Percentiles rank a stretch among this genome's conserved stretches.
Evolutionary conservation across 768 basidiomycete genomes (phyloP).

Genomic region (Hericium rajendrae): DNA sequence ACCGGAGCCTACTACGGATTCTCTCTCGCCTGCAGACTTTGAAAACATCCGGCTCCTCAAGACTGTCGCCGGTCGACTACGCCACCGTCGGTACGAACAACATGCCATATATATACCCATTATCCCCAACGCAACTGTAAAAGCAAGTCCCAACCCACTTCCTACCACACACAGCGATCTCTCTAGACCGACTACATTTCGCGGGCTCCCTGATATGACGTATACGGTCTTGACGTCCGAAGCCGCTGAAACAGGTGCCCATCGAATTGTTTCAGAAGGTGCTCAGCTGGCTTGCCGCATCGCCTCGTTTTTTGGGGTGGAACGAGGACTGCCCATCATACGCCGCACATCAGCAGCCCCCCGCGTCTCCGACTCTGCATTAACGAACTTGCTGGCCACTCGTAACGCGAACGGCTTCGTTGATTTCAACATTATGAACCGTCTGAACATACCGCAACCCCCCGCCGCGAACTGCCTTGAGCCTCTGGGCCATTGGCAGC

Average conservation of each 20-base stretch:
- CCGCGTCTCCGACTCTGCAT: slow-evolving; percentile 21
- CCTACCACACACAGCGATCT: slow-evolving; percentile 2
- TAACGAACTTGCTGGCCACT: slow-evolving; percentile 37
- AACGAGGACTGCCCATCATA: slow-evolving; percentile 50
- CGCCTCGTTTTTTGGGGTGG: slow-evolving; percentile 61
- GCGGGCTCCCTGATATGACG: slow-evolving; percentile 41
- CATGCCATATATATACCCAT: not conserved
- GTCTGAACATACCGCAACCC: slow-evolving; percentile 25
- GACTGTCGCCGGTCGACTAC: slow-evolving; percentile 11
- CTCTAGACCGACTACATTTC: slow-evolving; percentile 17
- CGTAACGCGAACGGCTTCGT: slow-evolving; percentile 41
- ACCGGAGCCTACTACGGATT: not conserved
- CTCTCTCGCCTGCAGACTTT: slow-evolving; percentile 4
- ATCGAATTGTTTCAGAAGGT: slow-evolving; percentile 58
- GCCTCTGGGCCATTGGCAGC: slow-evolving; percentile 52
- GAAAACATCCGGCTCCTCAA: slow-evolving; percentile 25
- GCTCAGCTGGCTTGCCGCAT: slow-evolving; percentile 76
- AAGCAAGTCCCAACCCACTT: slow-evolving; percentile 19
- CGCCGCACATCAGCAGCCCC: slow-evolving; percentile 39
- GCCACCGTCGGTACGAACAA: not conserved
- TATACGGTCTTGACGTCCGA: slow-evolving; percentile 32
- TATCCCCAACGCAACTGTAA: slow-evolving; percentile 4
- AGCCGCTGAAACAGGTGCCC: slow-evolving; percentile 31
- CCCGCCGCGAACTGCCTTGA: slow-evolving; percentile 36
- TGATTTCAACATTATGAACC: slow-evolving; percentile 26